These are phyloP conservation scores for Sarocladiaceae sp. DNA, from an alignment of 2,329 filamentous ascomycete genomes.

Conservation along the genomic window DNA sequence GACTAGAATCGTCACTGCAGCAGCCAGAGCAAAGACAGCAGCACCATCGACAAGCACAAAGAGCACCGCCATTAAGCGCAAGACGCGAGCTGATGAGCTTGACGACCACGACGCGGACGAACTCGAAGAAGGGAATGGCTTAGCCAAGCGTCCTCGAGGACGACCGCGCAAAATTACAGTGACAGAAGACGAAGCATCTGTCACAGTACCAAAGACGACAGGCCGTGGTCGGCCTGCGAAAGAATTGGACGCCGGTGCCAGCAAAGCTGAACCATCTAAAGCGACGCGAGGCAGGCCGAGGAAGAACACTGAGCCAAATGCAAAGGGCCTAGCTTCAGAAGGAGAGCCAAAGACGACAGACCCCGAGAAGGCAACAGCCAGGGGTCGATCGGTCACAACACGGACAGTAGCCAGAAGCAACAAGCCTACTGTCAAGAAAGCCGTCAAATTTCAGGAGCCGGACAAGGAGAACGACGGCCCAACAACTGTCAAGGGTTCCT, in stretches of 20 bases:
- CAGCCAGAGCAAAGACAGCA: constrained; percentile 38
- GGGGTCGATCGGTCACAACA: constrained; percentile 25
- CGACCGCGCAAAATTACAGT: constrained; percentile 16
- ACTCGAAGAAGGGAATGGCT: constrained; percentile 19
- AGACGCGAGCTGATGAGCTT: constrained; percentile 47
- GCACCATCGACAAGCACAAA: constrained; percentile 25
- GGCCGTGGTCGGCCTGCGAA: constrained; percentile 21
- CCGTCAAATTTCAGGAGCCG: constrained; percentile 56
- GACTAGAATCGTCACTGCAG: constrained; percentile 41
- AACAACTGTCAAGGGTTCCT: constrained; percentile 20
- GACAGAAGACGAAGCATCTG: neutral
- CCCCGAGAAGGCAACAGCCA: constrained; percentile 18
- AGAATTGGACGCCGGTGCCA: constrained; percentile 19
- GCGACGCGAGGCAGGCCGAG: constrained; percentile 38
- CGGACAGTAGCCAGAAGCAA: constrained; percentile 21
- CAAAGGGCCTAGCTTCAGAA: constrained; percentile 9
- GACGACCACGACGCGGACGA: constrained; percentile 40
- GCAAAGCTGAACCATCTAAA: constrained; percentile 22
- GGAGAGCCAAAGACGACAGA: constrained; percentile 25
- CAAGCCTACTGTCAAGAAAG: constrained; percentile 49
- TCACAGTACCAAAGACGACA: constrained; percentile 13
- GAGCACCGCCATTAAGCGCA: constrained; percentile 36
- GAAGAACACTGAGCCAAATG: constrained; percentile 26
- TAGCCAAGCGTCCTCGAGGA: constrained; percentile 32
- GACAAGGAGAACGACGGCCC: constrained; percentile 58